Evolutionary conservation across 2,329 filamentous ascomycete species (phyloP).

Genomic region (Aureobasidium mangrovei): DNA sequence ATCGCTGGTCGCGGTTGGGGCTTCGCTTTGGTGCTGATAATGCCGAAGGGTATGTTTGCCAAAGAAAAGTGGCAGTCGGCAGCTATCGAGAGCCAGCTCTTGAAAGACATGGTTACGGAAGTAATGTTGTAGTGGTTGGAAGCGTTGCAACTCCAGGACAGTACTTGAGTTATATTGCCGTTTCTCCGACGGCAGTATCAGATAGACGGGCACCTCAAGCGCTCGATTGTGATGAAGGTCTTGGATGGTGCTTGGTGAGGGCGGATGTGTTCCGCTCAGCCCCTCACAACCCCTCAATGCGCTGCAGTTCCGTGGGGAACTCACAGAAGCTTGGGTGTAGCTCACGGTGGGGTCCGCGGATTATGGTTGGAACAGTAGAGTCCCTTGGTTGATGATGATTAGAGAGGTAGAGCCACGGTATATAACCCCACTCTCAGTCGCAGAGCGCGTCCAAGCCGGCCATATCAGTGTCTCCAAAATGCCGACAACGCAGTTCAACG

Average conservation of each 20-base stretch:
- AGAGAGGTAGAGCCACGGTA: not conserved
- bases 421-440: not conserved
- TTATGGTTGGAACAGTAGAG: not conserved
- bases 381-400: not conserved
- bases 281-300: not conserved
- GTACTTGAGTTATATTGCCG: not conserved
- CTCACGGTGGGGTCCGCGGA: not conserved
- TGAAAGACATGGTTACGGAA: conserved; percentile 24
- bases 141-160: not conserved
- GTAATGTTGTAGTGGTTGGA: not conserved
- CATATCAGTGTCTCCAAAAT: conserved; percentile 33
- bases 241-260: not conserved
- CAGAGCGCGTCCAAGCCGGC: not conserved
- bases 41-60: conserved; percentile 74
- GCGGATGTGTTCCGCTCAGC: not conserved
- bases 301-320: not conserved
- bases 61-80: conserved; percentile 61
- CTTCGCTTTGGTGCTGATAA: conserved; percentile 58
- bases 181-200: not conserved
- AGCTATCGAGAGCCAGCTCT: conserved; percentile 53
- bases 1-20: conserved; percentile 54
- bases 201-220: not conserved
- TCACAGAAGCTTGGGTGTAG: not conserved
- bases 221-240: too few relatives aligned
- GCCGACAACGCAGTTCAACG: conserved; percentile 56